phyloP scores from a whole-genome alignment of 1,284 basidiomycete species.

The Peniophora sp. region DNA sequence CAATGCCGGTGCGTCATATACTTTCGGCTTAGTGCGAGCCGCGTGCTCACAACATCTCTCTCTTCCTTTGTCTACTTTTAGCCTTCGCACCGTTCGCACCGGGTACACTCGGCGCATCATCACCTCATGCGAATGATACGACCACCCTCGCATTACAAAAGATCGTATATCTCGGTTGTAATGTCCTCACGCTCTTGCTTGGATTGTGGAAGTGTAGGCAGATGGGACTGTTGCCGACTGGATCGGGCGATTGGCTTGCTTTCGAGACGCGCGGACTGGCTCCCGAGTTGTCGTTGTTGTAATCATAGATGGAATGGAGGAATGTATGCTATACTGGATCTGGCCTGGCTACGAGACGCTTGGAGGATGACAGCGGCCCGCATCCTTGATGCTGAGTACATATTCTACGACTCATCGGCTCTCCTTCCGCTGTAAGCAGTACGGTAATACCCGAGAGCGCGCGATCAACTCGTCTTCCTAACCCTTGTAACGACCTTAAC shows the following conservation, averaged over 20 bases:
- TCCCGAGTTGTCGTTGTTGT: conserved; percentile 21
- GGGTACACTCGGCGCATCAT: conserved; percentile 12
- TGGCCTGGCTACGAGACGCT: no score
- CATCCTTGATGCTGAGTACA: no score
- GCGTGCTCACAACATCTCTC: background rate
- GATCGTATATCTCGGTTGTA: conserved; percentile 60
- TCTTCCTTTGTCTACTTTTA: background rate
- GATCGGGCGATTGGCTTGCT: conserved; percentile 87
- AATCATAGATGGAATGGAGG: background rate
- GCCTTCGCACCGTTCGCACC: conserved; percentile 65
- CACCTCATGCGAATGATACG: conserved; percentile 33
- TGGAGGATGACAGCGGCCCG: no score
- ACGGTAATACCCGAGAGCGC: no score
- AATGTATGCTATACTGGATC: no score
- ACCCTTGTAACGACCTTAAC: conserved; percentile 1
- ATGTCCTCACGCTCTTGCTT: conserved; percentile 66
- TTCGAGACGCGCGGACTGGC: conserved; percentile 78
- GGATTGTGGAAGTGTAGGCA: conserved; percentile 87
- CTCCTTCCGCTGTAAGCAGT: no score
- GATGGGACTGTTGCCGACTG: conserved; percentile 84
- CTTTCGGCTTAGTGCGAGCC: background rate
- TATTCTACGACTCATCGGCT: no score
- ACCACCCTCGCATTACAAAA: conserved; percentile 59
- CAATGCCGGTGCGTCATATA: conserved; percentile 53
- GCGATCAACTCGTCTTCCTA: background rate